Conservation (phyloP, 2,329 filamentous ascomycete species). For the Colletotrichum eleusines region DNA sequence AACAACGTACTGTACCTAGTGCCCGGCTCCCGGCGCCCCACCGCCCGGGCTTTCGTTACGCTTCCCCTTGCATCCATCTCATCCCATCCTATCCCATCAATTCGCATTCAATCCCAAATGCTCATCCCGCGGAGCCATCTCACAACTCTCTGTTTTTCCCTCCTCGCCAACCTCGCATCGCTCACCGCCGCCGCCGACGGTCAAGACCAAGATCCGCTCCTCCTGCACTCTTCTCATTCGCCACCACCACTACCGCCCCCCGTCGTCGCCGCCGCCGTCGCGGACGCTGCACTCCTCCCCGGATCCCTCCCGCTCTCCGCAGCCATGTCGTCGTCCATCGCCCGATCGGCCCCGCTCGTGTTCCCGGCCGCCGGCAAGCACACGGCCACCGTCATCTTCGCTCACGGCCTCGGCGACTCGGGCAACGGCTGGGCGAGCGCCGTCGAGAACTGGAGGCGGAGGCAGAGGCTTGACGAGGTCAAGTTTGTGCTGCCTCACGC, state of each 20-base stretch:
- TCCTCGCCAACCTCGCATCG: neutral
- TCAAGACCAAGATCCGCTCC: constrained; percentile 10
- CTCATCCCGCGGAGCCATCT: constrained; percentile 5
- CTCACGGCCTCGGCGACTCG: constrained; percentile 90
- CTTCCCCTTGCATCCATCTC: neutral
- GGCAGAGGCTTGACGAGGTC: constrained; percentile 86
- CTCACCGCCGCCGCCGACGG: constrained; percentile 1
- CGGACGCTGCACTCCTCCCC: constrained; percentile 7
- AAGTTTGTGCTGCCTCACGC: constrained; percentile 96
- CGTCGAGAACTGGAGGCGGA: constrained; percentile 87
- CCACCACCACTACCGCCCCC: neutral
- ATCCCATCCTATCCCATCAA: neutral
- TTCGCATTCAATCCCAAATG: constrained; percentile 12
- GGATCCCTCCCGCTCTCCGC: neutral
- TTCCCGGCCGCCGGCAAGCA: constrained; percentile 85
- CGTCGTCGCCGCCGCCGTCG: neutral
- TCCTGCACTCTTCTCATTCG: neutral
- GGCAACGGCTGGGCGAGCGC: constrained; percentile 84
- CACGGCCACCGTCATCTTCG: constrained; percentile 94
- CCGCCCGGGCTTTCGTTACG: constrained; percentile 8
- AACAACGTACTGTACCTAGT: neutral
- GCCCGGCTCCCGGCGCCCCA: neutral
- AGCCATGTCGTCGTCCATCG: constrained; percentile 33
- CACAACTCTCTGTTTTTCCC: constrained; percentile 1
- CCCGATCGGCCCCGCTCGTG: constrained; percentile 66